Evolutionary conservation across 2,329 filamentous ascomycete genomes (phyloP), one percentile per base, ranked within the genome.

Genomic region (Exophiala alcalophila): DNA sequence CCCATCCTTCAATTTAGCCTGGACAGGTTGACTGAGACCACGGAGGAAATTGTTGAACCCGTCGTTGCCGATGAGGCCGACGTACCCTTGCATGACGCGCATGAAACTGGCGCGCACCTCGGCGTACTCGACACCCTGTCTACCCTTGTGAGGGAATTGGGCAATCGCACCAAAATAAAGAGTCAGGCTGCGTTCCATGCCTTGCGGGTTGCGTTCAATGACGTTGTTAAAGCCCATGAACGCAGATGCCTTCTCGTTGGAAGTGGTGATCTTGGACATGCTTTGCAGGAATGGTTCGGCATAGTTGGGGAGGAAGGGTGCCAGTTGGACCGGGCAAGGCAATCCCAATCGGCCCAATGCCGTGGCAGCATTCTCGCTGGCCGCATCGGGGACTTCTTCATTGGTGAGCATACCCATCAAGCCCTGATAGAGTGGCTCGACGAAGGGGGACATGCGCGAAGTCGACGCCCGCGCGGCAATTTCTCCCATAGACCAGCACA

Each of bases 401-500:
- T 91, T 92, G 59, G 82, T 82, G 55, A 97, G 80, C 55, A 97
- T 96, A 40, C 84, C 78, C 26, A 88, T 77, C 19, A 94, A 79
- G 26, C 84, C 81, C 49, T 83, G 77, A 45, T 94, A 81, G 11
- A 98, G 71, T 49, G 84, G 78, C 15, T 86, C 81, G 7, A 89
- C 77, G 61, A 84, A 95, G 1, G 83, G 84, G 10, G 47, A 32
- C n/a, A 58, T 40, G 1, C 75, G 75, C 40, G 76, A 80, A 20
- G 73, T 70, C 49, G 82, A 80, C 54, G 82, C 79, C 61, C 87
- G 82, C 64, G 95, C 81, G 11, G 89, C 81, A 49, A 97, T 92
- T 69, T 98, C 92, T 28, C 92, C 92, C 16, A 82, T 83, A 5
- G 90, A 94, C 92, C 92, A 98, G 69, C 91, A 97, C 15, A 92